Base-by-base conservation (phyloP, 2,329 filamentous ascomycete species). In the Lasiodiplodia hormozganensis region DNA sequence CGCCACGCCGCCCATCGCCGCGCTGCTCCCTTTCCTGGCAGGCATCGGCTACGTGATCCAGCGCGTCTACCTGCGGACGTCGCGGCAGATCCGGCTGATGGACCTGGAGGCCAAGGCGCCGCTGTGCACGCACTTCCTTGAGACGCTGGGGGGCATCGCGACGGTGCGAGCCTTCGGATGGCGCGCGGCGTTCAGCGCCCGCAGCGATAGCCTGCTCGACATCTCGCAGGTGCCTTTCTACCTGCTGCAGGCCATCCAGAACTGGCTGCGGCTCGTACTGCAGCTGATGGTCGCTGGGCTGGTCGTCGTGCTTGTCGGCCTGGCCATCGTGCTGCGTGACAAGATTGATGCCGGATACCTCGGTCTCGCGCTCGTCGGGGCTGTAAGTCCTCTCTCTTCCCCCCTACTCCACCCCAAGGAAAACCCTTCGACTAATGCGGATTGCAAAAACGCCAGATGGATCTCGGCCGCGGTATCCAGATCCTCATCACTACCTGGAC, bases 151-250 rank as follows among this genome's bases (percentile, higher is more conserved):
- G 10, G 85, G 85, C 0, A 71, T 87, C 0, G 70, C 80, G 0
- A 87, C 84, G 0, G 83, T 88, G 43, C 83, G 85, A 10, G 82
- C 85, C 0, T 86, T 85, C 66, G 79, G 79, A 1, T 86, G 85
- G 84, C 77, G 80, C n/a, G 72, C 72, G 5, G 73, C 76, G 2
- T 77, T 82, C 38, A 74, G 78, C 0, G 71, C 79, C 14, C 80
- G 81, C 56, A 81, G 78, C 2, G 75, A 79, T 0, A 64, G 72
- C 2, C 70, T 79, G 21, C 76, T 85, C 8, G 79, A 84, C 66
- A 71, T 71, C 28, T 79, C 79, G 7, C 83, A 85, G 69, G 75
- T 75, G 2, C 82, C 83, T 0, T 83, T 79, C 70, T 85, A 84
- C 70, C 77, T 84, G 0, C 74, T 84, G 14, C 77, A 81, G n/a